phyloP scores from a whole-genome alignment of 176 grass and related monocot genomes.

The Oryza meyeriana region DNA sequence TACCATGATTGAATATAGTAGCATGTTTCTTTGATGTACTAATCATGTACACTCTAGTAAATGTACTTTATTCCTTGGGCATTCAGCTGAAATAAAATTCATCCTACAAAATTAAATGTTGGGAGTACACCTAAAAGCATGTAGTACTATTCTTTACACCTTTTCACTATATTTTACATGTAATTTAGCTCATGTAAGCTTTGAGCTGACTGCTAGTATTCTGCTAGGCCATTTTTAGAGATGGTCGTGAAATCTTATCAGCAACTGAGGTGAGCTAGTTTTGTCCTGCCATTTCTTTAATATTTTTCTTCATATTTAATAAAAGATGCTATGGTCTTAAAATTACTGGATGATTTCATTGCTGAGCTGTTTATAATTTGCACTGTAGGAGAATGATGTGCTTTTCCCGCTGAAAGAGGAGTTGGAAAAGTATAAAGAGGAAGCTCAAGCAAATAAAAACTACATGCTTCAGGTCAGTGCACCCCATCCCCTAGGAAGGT shows the following conservation, averaged over 20 bases:
- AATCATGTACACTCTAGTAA: background rate
- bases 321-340: background rate
- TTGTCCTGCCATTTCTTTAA: background rate
- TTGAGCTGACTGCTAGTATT: conserved; percentile 24
- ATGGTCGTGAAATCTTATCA: conserved; percentile 31
- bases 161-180: background rate
- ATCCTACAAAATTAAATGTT: background rate
- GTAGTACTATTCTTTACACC: background rate
- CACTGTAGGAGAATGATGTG: conserved; percentile 57
- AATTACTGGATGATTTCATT: background rate
- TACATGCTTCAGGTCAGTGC: conserved; percentile 83
- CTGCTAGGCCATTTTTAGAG: conserved; percentile 36
- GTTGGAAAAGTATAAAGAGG: conserved; percentile 84
- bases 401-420: conserved; percentile 78
- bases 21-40: background rate
- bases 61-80: background rate
- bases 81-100: background rate
- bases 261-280: conserved; percentile 49
- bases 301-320: background rate
- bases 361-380: background rate
- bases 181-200: background rate
- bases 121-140: background rate
- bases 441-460: conserved; percentile 86
- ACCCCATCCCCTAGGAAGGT: background rate
- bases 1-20: background rate